These are phyloP conservation scores for Melanomma pulvis-pyrius DNA, from an alignment of 495 filamentous ascomycete genomes.

Conservation along the genomic window DNA sequence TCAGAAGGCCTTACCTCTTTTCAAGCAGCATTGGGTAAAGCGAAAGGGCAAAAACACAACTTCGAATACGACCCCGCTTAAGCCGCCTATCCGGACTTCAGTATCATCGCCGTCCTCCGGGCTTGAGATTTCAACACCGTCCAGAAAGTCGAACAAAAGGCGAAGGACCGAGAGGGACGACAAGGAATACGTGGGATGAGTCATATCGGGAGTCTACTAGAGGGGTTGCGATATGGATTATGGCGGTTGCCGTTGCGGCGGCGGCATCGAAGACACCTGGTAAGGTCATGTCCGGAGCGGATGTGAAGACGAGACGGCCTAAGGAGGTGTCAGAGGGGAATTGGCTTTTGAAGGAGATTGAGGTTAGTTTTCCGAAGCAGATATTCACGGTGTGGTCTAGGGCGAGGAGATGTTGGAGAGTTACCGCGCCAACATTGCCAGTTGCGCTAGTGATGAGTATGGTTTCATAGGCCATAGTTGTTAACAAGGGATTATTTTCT, in stretches of 20 bases:
- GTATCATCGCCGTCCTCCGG: no score
- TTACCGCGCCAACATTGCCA: slow-evolving; percentile 43
- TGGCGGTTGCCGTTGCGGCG: slow-evolving; percentile 11
- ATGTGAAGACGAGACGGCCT: slow-evolving; percentile 23
- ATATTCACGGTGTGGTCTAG: slow-evolving; percentile 14
- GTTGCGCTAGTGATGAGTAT: slow-evolving; percentile 41
- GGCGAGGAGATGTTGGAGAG: slow-evolving; percentile 21
- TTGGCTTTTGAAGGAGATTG: slow-evolving; percentile 8
- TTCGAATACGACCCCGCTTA: no score
- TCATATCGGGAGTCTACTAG: no score
- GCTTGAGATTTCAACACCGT: no score
- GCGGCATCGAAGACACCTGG: slow-evolving; percentile 22
- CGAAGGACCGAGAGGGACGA: no score
- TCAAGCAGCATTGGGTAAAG: no score
- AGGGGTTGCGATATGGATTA: slow-evolving; percentile 33
- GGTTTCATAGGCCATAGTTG: slow-evolving; percentile 8
- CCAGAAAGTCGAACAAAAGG: no score
- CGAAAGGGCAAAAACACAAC: no score
- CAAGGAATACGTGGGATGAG: no score
- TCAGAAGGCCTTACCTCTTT: no score
- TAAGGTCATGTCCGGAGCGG: slow-evolving; percentile 29
- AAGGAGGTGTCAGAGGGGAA: slow-evolving; percentile 5
- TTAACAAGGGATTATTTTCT: not conserved
- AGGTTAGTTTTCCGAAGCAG: slow-evolving; percentile 6
- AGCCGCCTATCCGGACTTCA: no score